Percentiles rank a stretch among this genome's conserved stretches.
These are phyloP conservation scores for Moniliophthora roreri DNA, from an alignment of 1,284 basidiomycete genomes.

Conservation along the genomic window DNA sequence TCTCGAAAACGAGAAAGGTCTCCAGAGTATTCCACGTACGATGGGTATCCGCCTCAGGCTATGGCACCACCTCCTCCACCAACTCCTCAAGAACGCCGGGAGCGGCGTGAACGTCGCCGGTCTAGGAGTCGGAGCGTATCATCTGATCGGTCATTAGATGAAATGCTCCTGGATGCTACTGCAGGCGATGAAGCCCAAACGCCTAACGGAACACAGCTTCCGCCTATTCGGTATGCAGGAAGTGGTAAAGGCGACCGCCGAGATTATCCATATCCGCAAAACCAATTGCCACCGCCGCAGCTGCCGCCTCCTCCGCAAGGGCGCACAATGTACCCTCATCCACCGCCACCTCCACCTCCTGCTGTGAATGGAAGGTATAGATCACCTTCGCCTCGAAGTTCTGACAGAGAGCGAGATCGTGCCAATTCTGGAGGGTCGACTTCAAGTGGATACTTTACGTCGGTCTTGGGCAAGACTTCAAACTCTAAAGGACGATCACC, in stretches of 20 bases:
- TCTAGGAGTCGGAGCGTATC: background rate
- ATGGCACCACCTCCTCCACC: no score
- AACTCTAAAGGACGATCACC: no score
- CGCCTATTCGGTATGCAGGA: conserved; percentile 4
- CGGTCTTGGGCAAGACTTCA: no score
- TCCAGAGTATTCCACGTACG: no score
- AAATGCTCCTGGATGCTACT: conserved; percentile 2
- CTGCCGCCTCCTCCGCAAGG: background rate
- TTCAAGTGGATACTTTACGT: no score
- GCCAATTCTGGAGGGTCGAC: no score
- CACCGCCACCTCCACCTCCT: background rate
- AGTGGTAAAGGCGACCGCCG: background rate
- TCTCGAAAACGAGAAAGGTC: no score
- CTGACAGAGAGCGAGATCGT: no score
- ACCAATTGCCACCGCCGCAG: background rate
- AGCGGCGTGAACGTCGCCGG: background rate
- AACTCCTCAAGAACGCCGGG: background rate
- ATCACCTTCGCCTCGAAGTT: background rate
- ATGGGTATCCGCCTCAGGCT: no score
- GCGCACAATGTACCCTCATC: background rate
- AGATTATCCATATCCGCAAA: background rate
- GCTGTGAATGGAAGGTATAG: background rate
- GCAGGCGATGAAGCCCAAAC: background rate
- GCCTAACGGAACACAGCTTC: background rate
- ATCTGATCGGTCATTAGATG: conserved; percentile 1